phyloP scores from a whole-genome alignment of 1,284 basidiomycete species.

The Farysia itapuensis region DNA sequence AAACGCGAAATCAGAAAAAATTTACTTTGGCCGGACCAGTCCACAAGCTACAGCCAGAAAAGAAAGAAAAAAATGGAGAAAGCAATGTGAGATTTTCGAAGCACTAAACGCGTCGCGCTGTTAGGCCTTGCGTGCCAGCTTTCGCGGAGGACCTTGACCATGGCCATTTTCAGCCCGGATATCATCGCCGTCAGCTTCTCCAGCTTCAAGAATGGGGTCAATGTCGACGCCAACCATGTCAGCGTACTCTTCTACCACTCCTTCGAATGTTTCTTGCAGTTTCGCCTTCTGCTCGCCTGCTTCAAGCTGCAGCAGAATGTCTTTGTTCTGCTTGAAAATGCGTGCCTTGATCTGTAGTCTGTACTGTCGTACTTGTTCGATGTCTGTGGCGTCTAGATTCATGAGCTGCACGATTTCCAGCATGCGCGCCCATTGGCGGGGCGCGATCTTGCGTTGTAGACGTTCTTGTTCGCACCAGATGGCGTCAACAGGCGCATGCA shows the following conservation, averaged over 20 bases:
- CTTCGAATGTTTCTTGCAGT: conserved; percentile 89
- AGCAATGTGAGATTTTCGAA: too few species aligned
- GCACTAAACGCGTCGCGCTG: conserved; percentile 1
- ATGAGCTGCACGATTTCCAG: conserved; percentile 86
- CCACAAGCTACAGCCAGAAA: too few species aligned
- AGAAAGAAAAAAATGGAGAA: too few species aligned
- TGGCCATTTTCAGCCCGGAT: conserved; percentile 16
- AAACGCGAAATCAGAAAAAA: too few species aligned
- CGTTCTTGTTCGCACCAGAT: conserved; percentile 80
- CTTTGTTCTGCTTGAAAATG: conserved; percentile 90
- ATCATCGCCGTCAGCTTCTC: conserved; percentile 19
- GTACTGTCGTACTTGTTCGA: conserved; percentile 68
- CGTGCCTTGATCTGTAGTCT: conserved; percentile 75
- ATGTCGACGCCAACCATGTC: conserved; percentile 68
- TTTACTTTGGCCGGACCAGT: too few species aligned
- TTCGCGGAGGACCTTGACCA: conserved; percentile 8
- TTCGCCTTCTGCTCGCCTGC: conserved; percentile 82
- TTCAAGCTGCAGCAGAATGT: conserved; percentile 80
- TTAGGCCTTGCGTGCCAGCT: conserved; percentile 30
- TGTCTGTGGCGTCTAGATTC: conserved; percentile 70
- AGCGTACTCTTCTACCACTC: conserved; percentile 80
- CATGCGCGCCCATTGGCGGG: conserved; percentile 90
- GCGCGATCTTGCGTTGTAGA: conserved; percentile 80
- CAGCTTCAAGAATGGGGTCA: conserved; percentile 36
- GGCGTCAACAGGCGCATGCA: conserved; percentile 75